Base-by-base conservation (phyloP, 2,329 filamentous ascomycete genomes). In the Diaporthe sp. region DNA sequence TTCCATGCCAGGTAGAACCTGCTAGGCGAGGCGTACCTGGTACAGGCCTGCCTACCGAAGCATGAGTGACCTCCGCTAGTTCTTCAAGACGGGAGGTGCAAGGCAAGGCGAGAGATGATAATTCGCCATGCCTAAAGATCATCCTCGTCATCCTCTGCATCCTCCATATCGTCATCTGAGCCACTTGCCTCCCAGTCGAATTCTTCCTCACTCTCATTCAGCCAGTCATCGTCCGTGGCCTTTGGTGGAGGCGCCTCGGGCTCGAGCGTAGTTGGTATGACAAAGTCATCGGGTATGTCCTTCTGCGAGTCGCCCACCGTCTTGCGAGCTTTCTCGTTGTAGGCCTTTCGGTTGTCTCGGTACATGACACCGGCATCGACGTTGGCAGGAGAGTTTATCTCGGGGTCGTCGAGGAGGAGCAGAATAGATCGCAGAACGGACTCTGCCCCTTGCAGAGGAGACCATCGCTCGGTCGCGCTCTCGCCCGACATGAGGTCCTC, bases 401-500 rank as follows among this genome's bases (percentile, higher is more conserved):
- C 96, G 19, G 96, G 95, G 80, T 98, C 95, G 83, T 98, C 97
- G 73, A 99, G 92, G 3, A 99, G 91, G 8, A 97, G 93, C 10
- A 98, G 90, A 25, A 98, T 94, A 12, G 95, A 98, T 77, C 98
- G 95, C 25, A 99, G 90, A 49, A 99, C 96, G 3, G 95, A 97
- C 86, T 98, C 97, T 65, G 97, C 96, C 28, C 96, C 94, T 84
- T 98, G 96, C 5, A 97, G 92, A 1, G 97, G 96, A 8, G 95
- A 95, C 96, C 96, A 99, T 75, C 96, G 94, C 86, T 98, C 97
- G 75, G 93, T 94, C 9, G 97, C 96, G 53, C 90, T 86, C 85
- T 98, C 96, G 77, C 97, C 97, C 0, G 96, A 98, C 88, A 96
- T 96, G 79, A 94, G 91, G 82, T 98, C 96, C 77, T 98, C 95